Evolutionary conservation across 768 basidiomycete genomes (phyloP), one percentile per base, ranked within the genome.

Genomic region (Amanita pseudoporphyria): DNA sequence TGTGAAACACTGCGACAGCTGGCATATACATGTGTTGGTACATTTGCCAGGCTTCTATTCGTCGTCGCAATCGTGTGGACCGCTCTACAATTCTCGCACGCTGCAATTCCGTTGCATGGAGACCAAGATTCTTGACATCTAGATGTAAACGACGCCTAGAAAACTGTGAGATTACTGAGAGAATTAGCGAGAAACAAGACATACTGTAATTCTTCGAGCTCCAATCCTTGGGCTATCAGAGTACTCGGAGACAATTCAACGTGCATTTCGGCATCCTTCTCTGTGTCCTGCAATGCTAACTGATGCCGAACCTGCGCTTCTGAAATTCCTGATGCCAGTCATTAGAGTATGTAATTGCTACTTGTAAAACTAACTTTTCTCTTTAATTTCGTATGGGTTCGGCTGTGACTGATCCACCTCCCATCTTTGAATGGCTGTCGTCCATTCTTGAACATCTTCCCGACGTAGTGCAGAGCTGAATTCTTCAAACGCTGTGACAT

Each of bases 131-230:
- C 22, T 40, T 37, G n/a, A 47, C 42, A 35, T 60, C 57, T 12
- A 50, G 3, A 1, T 32, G 47, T 22, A 61, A 53, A 14, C 51
- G 46, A 18, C 51, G 52, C 49, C 61, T 62, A 36, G 35, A n/a
- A n/a, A n/a, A n/a, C 18, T 24, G 21, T 31, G 14, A 5, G 9
- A 21, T 21, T 22, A 14, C 28, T 36, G n/a, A n/a, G n/a, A 40
- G 5, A 45, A 5, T 36, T 9, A 9, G 32, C 16, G 37, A 30
- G 14, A 30, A 10, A 47, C 18, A 48, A 13, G 13, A 61, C 64
- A 26, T 44, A 68, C 67, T 69, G 65, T 31, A 52, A 54, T 12
- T 64, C 63, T 48, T 71, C 65, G 6, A 70, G 24, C 26, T 69
- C 62, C 1, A 69, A 41, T 4, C 62, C 67, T 19, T 54, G 55